phyloP scores from a whole-genome alignment of 371 early-diverging fungal genomes.

The Basidiobolus meristosporus region DNA sequence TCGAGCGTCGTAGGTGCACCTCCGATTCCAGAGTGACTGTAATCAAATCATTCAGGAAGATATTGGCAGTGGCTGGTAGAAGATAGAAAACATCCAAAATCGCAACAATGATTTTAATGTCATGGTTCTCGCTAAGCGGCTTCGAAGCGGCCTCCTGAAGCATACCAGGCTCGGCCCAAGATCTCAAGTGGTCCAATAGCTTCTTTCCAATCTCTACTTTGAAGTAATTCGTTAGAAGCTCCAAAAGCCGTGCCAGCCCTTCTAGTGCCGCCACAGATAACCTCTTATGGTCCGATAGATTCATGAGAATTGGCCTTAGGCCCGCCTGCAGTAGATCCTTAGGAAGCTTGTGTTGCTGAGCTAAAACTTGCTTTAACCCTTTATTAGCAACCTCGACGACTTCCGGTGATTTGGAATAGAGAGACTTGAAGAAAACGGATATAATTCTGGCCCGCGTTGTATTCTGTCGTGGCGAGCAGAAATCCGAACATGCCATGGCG shows the following conservation, averaged over 20 bases:
- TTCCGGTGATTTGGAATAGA: conserved; percentile 80
- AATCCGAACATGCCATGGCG: conserved; percentile 79
- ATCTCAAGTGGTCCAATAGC: conserved; percentile 83
- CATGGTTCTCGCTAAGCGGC: conserved; percentile 70
- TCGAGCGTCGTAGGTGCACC: conserved; percentile 45
- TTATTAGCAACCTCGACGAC: conserved; percentile 89
- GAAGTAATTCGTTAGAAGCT: conserved; percentile 90
- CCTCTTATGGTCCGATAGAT: conserved; percentile 81
- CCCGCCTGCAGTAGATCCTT: conserved; percentile 94
- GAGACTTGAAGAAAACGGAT: conserved; percentile 91
- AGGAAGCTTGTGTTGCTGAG: conserved; percentile 76
- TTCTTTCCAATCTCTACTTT: conserved; percentile 96
- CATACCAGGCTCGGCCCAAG: conserved; percentile 77
- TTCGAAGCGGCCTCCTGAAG: conserved; percentile 62
- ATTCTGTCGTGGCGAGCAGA: conserved; percentile 42
- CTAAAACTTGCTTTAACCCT: conserved; percentile 77
- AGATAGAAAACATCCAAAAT: conserved; percentile 85
- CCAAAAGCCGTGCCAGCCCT: conserved; percentile 80
- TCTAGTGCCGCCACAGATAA: conserved; percentile 83
- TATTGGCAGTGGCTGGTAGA: conserved; percentile 78
- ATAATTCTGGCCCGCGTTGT: conserved; percentile 76
- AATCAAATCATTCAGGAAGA: conserved; percentile 82
- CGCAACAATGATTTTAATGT: conserved; percentile 82
- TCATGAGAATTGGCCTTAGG: conserved; percentile 83
- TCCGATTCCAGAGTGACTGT: conserved; percentile 73